Conservation (phyloP, 768 basidiomycete genomes). For the Trametes cubensis region DNA sequence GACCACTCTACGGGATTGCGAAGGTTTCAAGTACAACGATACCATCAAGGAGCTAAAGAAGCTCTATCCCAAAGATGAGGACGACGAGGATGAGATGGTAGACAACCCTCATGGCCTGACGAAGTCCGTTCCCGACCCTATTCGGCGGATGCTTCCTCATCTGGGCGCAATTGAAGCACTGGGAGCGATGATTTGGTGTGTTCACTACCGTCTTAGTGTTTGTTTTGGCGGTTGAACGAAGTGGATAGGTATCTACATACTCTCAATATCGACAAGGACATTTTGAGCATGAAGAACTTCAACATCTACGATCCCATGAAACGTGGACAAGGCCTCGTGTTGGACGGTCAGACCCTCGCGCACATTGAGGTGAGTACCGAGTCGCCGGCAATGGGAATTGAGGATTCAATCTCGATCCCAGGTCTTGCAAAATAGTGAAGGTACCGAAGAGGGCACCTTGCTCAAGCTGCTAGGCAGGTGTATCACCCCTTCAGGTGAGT, state of each 20-base stretch:
- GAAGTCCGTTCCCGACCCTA: conserved; percentile 63
- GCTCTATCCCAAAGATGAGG: conserved; percentile 56
- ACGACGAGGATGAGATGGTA: conserved; percentile 48
- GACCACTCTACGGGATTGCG: conserved; percentile 81
- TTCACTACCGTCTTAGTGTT: conserved; percentile 10
- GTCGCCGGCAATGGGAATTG: not conserved
- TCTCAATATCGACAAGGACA: conserved; percentile 94
- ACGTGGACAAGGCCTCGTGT: conserved; percentile 76
- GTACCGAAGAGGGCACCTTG: conserved; percentile 88
- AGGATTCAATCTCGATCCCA: conserved; percentile 29
- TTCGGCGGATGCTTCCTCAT: conserved; percentile 70
- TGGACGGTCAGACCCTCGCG: conserved; percentile 94
- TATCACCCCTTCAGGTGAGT: conserved; percentile 86
- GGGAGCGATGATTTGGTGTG: conserved; percentile 89
- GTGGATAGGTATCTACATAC: conserved; percentile 78
- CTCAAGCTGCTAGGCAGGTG: conserved; percentile 82
- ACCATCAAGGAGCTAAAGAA: conserved; percentile 68
- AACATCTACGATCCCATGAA: conserved; percentile 97
- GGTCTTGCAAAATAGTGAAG: conserved; percentile 92
- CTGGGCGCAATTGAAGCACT: conserved; percentile 78
- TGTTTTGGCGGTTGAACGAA: conserved; percentile 33
- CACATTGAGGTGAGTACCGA: conserved; percentile 77
- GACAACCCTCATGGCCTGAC: conserved; percentile 45
- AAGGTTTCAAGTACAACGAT: conserved; percentile 78
- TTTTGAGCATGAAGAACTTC: conserved; percentile 96